Percentiles rank a stretch among this genome's conserved stretches.
These are phyloP conservation scores for Paspalum notatum DNA, from an alignment of 176 grass and related monocot genomes.

Conservation along the genomic window DNA sequence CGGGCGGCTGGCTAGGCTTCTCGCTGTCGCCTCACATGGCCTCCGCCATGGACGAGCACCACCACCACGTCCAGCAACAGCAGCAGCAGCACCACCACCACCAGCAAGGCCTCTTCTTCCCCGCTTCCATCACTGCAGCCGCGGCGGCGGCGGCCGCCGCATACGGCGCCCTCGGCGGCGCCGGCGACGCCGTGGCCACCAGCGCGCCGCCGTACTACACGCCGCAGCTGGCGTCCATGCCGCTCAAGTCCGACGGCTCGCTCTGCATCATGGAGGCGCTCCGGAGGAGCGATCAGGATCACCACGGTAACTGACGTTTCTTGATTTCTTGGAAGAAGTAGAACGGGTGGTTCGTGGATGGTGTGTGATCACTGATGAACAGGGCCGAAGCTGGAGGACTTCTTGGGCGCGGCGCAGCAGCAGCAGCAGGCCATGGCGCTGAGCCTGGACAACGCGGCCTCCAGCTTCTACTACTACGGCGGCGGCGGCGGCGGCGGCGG, in stretches of 20 bases:
- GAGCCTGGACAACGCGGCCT: conserved; percentile 71
- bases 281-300: conserved; percentile 67
- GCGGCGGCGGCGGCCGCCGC: conserved; percentile 15
- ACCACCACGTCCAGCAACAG: conserved; percentile 49
- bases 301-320: conserved; percentile 37
- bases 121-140: conserved; percentile 24
- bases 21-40: conserved; percentile 84
- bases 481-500: conserved; percentile 16
- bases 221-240: conserved; percentile 92
- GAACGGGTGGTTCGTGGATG: background rate
- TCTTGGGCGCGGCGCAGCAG: conserved; percentile 63
- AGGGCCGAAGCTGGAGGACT: conserved; percentile 96
- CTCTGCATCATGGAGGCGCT: conserved; percentile 99
- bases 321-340: background rate
- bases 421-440: conserved; percentile 77
- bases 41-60: conserved; percentile 53
- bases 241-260: conserved; percentile 92
- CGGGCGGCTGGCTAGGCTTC: conserved; percentile 85
- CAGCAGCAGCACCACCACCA: conserved; percentile 52
- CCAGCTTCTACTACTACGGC: conserved; percentile 70
- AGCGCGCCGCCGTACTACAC: conserved; percentile 60
- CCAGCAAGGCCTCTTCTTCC: conserved; percentile 52
- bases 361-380: background rate
- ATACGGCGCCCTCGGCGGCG: conserved; percentile 36
- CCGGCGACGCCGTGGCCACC: conserved; percentile 34